A percentile compares a stretch with the other conserved stretches of the same genome.
Evolutionary conservation across 192 early-diverging fungal genomes (phyloP).

Genomic region (Backusella sp.): DNA sequence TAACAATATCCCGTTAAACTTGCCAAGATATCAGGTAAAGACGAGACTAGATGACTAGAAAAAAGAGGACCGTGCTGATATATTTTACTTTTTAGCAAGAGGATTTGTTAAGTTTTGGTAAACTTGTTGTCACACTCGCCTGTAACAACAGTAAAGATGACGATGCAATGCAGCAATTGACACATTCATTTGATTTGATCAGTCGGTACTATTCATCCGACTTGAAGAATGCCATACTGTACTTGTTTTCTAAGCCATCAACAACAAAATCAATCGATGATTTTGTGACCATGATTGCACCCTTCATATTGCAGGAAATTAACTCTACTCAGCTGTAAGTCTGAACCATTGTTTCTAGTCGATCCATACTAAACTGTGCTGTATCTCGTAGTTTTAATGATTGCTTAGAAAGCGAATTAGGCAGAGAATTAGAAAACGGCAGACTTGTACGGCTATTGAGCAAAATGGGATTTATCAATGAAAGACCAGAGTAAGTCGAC

Average conservation of each 20-base stretch:
- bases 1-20: conserved; percentile 47
- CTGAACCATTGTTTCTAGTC: too few relatives aligned
- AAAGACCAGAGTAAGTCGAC: conserved; percentile 73
- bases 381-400: conserved; percentile 60
- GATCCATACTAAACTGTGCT: too few relatives aligned
- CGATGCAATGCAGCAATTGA: background rate
- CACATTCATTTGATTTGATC: conserved; percentile 74
- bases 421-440: conserved; percentile 88
- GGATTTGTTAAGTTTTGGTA: conserved; percentile 77
- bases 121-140: conserved; percentile 72
- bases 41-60: too few relatives aligned
- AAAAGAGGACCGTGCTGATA: too few relatives aligned
- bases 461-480: conserved; percentile 93
- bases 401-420: conserved; percentile 72
- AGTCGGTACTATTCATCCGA: conserved; percentile 70
- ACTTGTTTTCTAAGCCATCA: conserved; percentile 71
- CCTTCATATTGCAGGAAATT: conserved; percentile 71
- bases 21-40: conserved; percentile 57
- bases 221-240: conserved; percentile 78
- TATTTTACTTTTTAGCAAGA: conserved; percentile 58
- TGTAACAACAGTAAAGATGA: conserved; percentile 35
- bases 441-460: conserved; percentile 83
- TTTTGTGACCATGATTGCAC: conserved; percentile 70
- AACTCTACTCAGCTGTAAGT: conserved; percentile 57
- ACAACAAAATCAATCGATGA: conserved; percentile 77